Percentiles rank a stretch among this genome's conserved stretches.
phyloP scores from a whole-genome alignment of 2,329 filamentous ascomycete species.

The Colletotrichum sp. region DNA sequence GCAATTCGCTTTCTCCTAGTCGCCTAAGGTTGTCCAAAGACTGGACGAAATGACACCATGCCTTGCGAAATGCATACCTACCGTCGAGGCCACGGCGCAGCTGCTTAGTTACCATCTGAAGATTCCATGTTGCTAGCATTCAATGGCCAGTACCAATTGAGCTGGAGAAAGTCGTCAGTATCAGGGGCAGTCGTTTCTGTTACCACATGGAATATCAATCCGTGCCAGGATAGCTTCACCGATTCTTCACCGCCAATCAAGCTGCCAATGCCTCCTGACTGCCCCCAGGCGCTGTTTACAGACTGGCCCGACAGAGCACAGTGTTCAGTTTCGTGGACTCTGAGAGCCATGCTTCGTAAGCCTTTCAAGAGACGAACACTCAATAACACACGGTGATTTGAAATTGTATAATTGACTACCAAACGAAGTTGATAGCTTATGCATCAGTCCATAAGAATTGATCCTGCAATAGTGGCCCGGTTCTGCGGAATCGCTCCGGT shows the following conservation, averaged over 20 bases:
- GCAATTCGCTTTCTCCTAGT: neutral
- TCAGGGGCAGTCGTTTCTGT: conserved; percentile 17
- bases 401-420: no score
- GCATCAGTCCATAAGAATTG: no score
- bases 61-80: neutral
- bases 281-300: neutral
- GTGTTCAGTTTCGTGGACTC: neutral
- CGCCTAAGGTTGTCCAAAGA: neutral
- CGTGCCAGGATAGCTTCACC: neutral
- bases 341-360: neutral
- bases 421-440: no score
- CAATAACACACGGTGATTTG: no score
- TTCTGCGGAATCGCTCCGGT: neutral
- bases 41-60: neutral
- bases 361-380: no score
- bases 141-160: neutral
- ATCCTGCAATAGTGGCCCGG: no score
- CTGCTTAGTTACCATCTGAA: neutral
- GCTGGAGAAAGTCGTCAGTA: neutral
- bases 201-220: conserved; percentile 13
- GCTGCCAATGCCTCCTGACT: neutral
- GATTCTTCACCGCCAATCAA: neutral
- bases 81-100: neutral
- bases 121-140: neutral
- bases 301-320: neutral